phyloP scores from a whole-genome alignment of 2,329 filamentous ascomycete genomes.

The Trichoderma polysporum region DNA sequence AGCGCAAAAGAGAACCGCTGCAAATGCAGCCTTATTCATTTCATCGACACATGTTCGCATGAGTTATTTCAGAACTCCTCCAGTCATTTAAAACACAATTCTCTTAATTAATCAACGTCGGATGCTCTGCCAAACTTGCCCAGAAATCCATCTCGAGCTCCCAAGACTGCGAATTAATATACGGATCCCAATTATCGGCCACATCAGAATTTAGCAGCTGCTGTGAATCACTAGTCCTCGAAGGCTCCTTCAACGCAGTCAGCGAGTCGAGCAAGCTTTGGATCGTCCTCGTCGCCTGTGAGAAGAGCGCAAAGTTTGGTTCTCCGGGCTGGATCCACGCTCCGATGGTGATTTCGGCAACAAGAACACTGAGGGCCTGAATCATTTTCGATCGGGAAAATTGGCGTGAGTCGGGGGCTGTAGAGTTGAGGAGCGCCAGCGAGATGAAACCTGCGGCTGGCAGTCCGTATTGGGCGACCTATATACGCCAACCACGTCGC shows the following conservation, averaged over 20 bases:
- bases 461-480: slow-evolving; percentile 12
- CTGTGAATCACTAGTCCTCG: not conserved
- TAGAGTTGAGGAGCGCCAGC: slow-evolving; percentile 5
- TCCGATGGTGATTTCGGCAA: slow-evolving; percentile 12
- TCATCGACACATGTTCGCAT: no score
- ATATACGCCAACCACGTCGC: not conserved
- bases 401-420: not conserved
- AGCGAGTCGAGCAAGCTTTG: slow-evolving; percentile 16
- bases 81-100: no score
- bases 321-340: slow-evolving; percentile 15
- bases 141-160: slow-evolving; percentile 18
- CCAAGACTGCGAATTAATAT: slow-evolving; percentile 16
- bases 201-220: not conserved
- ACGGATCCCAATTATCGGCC: slow-evolving; percentile 7
- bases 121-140: slow-evolving; percentile 13
- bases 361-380: slow-evolving; percentile 12
- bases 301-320: slow-evolving; percentile 14
- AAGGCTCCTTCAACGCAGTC: not conserved
- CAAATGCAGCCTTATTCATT: no score
- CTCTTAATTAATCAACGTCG: slow-evolving; percentile 9
- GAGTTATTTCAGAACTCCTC: no score
- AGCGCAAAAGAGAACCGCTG: no score
- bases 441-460: slow-evolving; percentile 14
- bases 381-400: slow-evolving; percentile 18
- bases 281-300: slow-evolving; percentile 14